Conservation (phyloP, 495 filamentous ascomycete genomes). For the Trichoderma asperelloides region DNA sequence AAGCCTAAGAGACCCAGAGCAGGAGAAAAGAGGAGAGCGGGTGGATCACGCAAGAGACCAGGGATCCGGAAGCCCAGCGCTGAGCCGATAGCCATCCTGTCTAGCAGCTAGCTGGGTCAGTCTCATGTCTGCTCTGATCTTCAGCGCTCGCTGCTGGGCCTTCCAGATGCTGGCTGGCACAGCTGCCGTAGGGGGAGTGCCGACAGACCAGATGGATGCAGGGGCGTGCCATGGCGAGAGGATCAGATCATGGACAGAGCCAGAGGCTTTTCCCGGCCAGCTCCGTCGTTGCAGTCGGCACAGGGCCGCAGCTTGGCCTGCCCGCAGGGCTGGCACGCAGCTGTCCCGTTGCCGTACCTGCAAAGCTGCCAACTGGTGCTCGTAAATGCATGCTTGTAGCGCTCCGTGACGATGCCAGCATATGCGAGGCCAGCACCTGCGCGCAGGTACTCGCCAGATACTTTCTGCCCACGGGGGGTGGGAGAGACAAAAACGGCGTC, state of each 20-base stretch:
- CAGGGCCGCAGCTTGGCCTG: background rate
- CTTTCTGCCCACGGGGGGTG: background rate
- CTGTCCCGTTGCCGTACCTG: background rate
- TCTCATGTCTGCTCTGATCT: background rate
- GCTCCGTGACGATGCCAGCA: background rate
- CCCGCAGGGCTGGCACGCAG: background rate
- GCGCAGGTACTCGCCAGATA: too few species aligned
- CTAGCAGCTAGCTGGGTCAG: background rate
- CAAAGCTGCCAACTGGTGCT: background rate
- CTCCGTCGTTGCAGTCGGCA: background rate
- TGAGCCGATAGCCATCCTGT: background rate
- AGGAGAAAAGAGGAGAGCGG: background rate
- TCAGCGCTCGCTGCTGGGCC: background rate
- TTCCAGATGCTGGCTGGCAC: background rate
- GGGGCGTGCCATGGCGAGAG: background rate
- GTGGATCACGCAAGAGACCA: background rate
- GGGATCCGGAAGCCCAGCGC: background rate
- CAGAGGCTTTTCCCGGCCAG: background rate
- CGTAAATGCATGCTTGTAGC: background rate
- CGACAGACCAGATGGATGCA: background rate
- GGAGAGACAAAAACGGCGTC: slow-evolving; percentile 3
- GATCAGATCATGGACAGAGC: background rate
- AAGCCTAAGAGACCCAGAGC: background rate
- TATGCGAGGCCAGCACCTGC: too few species aligned
- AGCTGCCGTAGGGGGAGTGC: background rate